Percentiles rank a stretch among this genome's conserved stretches.
Evolutionary conservation across 192 early-diverging fungal species (phyloP).

Genomic region (Podila horticola): DNA sequence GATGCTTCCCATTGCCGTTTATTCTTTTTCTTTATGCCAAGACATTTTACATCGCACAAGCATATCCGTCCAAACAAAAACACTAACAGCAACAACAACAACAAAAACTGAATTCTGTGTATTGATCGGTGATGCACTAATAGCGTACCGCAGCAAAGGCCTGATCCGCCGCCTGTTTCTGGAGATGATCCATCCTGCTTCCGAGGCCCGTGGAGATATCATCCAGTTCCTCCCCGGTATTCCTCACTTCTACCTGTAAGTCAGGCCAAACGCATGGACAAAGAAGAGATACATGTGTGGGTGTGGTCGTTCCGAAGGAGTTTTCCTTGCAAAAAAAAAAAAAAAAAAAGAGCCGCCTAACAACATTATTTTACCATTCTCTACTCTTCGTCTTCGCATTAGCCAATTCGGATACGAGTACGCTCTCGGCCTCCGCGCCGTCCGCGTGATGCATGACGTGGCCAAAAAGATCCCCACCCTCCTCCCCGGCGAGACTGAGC

Average conservation of each 20-base stretch:
- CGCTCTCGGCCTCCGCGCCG: slow-evolving; percentile 2
- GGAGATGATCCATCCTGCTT: slow-evolving; percentile 11
- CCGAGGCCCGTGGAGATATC: slow-evolving; percentile 4
- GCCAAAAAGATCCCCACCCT: slow-evolving; percentile 7
- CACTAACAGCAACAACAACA: not conserved
- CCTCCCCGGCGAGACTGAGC: slow-evolving; percentile 10
- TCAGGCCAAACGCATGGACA: not conserved
- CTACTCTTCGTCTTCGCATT: no score
- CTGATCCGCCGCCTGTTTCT: slow-evolving; percentile 4
- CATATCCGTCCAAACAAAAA: not conserved
- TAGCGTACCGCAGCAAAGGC: not conserved
- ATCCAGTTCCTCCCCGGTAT: slow-evolving; percentile 3
- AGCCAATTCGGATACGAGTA: slow-evolving; percentile 44
- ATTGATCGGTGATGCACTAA: not conserved
- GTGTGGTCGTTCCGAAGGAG: no score
- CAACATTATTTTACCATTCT: no score
- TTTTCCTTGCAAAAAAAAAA: not conserved
- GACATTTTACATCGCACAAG: not conserved
- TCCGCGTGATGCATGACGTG: not conserved
- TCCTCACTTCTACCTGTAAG: slow-evolving; percentile 7
- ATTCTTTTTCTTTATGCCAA: not conserved
- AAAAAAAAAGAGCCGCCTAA: not conserved
- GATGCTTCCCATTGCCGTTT: not conserved
- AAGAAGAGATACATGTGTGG: no score
- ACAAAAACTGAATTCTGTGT: not conserved